Base-by-base conservation (phyloP, 1,284 basidiomycete genomes). In the Ceratobasidium sp. region DNA sequence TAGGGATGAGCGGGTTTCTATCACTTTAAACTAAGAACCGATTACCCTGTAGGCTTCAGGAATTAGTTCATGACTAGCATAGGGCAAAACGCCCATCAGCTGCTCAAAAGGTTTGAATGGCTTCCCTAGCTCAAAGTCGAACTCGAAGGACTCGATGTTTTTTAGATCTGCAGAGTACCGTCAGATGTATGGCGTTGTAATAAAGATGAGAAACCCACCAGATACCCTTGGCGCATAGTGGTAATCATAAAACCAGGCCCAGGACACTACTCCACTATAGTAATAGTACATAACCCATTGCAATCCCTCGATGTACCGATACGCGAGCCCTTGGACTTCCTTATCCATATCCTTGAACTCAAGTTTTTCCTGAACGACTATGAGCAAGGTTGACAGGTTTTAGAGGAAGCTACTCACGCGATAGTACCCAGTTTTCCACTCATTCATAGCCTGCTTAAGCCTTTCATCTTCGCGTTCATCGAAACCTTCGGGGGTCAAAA, bases 281-380 rank as follows among this genome's bases (percentile, higher is more conserved):
- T 99, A 99, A 80, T 99, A 99, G 78, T 95, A 92, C 87, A 99
- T 91, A 34, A 99, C 94, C 97, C 96, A 99, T 77, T 99, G 97
- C 71, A 99, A 80, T 0, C 96, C 97, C 78, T 99, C 94, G 42
- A 94, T 86, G 78, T 98, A 99, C 71, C 88, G 86, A 75, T 85
- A 94, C 10, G 87, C 82, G 64, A 98, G 81, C 55, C 84, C 83
- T 58, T 82, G 81, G 82, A 94, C 86, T 74, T 88, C 81, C 1
- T 86, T 74, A 73, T 91, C 78, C 73, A 90, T 84, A 73, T 86
- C 92, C 27, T 87, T 87, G 73, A 97, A 89, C 70, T 90, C 87
- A 65, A 98, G 80, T 80, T 98, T 98, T 31, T 86, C 88, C 90
- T 94, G 7, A 22, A 15, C 17, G 47, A 22, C 15, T 20, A 17